Evolutionary conservation across 768 basidiomycete genomes (phyloP), one percentile per base, ranked within the genome.

Genomic region (Fomitopsis serialis): DNA sequence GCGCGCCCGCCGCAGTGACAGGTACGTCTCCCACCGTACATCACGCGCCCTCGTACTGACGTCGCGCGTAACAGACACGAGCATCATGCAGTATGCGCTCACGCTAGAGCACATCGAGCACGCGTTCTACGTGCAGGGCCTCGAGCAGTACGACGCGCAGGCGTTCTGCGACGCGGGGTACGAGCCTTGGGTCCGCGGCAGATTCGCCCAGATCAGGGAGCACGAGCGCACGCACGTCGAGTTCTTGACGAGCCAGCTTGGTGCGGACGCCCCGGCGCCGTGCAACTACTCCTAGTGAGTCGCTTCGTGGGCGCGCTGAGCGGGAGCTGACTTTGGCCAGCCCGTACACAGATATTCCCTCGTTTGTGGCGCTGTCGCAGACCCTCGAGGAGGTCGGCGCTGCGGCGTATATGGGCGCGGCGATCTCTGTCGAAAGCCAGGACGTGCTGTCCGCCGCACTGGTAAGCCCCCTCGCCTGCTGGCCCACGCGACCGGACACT

Each of bases 211-310:
- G 63, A 79, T 87, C 50, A 65, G 66, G 21, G 66, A 71, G 34
- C 83, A 87, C 63, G 82, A 86, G 62, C 61, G 64, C 27, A 66
- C 68, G 11, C 86, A 89, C 66, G 80, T 82, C 54, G 61, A 71
- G 7, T 74, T 80, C 62, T 70, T 87, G 25, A 67, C 78, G 8
- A 60, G 54, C 8, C 72, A 72, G 0, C 67, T 85, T 29, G 75
- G 77, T 1, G 69, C 68, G 24, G 65, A 71, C 5, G 75, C 79
- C 9, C 71, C 77, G 12, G 52, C 75, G 60, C 70, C 79, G 2
- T 89, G 87, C 71, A 66, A 72, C n/a, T 89, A 89, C 66, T 60
- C 60, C 42, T 85, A 87, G 81, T 82, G 54, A 45, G 78, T 68
- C 44, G 44, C 25, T 27, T 19, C 19, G 29, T 7, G 11, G 12